Evolutionary conservation across 768 basidiomycete species (phyloP).

Genomic region (Leucocoprinus leucothites): DNA sequence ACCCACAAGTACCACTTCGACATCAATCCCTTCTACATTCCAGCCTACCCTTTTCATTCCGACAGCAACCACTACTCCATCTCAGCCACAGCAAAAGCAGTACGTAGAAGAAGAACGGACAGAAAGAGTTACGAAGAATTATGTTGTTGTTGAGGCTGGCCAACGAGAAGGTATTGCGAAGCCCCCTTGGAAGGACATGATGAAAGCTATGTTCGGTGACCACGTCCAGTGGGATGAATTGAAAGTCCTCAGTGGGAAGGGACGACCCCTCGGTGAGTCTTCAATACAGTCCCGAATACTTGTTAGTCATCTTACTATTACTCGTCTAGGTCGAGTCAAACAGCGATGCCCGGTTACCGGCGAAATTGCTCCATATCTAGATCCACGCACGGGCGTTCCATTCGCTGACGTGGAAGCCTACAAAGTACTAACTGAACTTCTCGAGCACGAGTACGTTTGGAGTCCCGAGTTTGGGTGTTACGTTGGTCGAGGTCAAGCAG

Average conservation of each 20-base stretch:
- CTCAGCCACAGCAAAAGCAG: slow-evolving; percentile 22
- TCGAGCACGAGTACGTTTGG: slow-evolving; percentile 75
- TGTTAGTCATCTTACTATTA: background rate
- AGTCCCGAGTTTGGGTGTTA: slow-evolving; percentile 42
- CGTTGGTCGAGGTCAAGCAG: slow-evolving; percentile 25
- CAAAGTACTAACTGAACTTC: slow-evolving; percentile 53
- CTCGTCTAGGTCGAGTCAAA: slow-evolving; percentile 54
- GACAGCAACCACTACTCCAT: slow-evolving; percentile 6
- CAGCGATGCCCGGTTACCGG: slow-evolving; percentile 80
- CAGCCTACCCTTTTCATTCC: slow-evolving; percentile 5
- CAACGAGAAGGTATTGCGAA: slow-evolving; percentile 44
- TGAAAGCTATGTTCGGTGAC: slow-evolving; percentile 81
- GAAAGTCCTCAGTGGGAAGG: slow-evolving; percentile 60
- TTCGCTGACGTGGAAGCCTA: slow-evolving; percentile 73
- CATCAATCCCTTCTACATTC: background rate
- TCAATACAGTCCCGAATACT: background rate
- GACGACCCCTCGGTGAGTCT: slow-evolving; percentile 58
- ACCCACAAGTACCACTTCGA: slow-evolving; percentile 8
- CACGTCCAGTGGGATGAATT: slow-evolving; percentile 80
- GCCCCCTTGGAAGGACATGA: slow-evolving; percentile 68
- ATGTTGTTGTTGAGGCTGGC: slow-evolving; percentile 62
- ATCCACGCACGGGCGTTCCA: slow-evolving; percentile 77
- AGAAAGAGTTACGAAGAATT: slow-evolving; percentile 63
- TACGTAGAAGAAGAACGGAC: slow-evolving; percentile 25
- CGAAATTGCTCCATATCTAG: slow-evolving; percentile 68